A percentile compares a stretch with the other conserved stretches of the same genome.
These are phyloP conservation scores for Marchantia paleacea DNA, from an alignment of 225 moss, liverwort and hornwort species.

Conservation along the genomic window DNA sequence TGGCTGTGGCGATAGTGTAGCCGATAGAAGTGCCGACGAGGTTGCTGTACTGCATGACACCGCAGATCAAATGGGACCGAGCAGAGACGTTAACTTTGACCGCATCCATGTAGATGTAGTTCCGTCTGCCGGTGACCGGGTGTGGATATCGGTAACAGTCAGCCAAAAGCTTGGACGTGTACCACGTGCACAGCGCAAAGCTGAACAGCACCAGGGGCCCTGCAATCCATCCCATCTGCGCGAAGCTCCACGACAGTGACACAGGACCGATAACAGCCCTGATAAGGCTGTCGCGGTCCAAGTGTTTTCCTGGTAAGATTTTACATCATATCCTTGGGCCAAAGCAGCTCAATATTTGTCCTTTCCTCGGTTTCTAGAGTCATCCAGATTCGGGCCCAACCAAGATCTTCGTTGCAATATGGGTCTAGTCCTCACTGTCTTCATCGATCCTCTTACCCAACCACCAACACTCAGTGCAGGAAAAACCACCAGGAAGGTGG, in stretches of 20 bases:
- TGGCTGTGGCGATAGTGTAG: conserved; percentile 72
- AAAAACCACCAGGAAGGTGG: too few relatives aligned
- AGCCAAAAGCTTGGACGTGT: conserved; percentile 59
- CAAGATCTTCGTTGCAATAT: neutral
- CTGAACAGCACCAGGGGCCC: conserved; percentile 58
- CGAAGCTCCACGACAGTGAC: conserved; percentile 81
- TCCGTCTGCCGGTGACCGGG: conserved; percentile 67
- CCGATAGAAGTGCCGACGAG: conserved; percentile 75
- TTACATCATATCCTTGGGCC: neutral
- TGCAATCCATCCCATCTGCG: conserved; percentile 90
- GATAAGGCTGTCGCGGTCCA: conserved; percentile 73
- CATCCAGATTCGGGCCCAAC: neutral
- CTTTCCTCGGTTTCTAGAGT: neutral
- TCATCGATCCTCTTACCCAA: neutral
- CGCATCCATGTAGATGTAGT: conserved; percentile 92
- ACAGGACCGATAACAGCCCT: conserved; percentile 91
- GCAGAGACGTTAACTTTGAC: conserved; percentile 59
- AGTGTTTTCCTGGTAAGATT: conserved; percentile 47
- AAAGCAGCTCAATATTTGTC: neutral
- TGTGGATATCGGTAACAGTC: conserved; percentile 76
- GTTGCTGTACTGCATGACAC: conserved; percentile 68
- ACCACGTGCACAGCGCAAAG: conserved; percentile 71
- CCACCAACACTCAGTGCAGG: too few relatives aligned
- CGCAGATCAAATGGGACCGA: conserved; percentile 41
- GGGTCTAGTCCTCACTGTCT: neutral